Conservation (phyloP, 352 stramenopile genomes). For the Pythium coloratum region DNA sequence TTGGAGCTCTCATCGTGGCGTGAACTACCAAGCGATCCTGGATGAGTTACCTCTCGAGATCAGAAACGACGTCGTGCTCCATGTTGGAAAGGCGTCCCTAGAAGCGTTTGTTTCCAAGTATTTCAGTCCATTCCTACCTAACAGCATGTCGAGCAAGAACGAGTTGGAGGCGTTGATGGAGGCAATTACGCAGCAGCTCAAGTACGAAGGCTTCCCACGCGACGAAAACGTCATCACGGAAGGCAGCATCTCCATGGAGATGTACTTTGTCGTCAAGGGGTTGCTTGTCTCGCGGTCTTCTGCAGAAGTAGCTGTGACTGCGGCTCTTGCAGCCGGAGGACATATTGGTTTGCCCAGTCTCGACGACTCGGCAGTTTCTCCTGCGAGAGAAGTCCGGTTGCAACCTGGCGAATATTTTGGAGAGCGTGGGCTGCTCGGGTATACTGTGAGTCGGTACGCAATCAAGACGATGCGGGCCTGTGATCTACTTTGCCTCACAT, state of each 20-base stretch:
- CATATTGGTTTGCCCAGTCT: neutral
- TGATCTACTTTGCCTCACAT: slow-evolving; percentile 34
- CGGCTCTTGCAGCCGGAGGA: slow-evolving; percentile 9
- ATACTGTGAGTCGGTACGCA: slow-evolving; percentile 40
- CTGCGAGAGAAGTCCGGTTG: slow-evolving; percentile 19
- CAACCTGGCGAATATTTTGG: slow-evolving; percentile 60
- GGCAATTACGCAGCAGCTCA: slow-evolving; percentile 47
- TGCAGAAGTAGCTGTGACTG: slow-evolving; percentile 14
- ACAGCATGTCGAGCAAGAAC: slow-evolving; percentile 30
- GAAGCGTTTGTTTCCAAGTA: slow-evolving; percentile 36
- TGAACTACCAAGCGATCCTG: slow-evolving; percentile 59
- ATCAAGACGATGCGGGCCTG: slow-evolving; percentile 32
- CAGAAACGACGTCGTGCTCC: slow-evolving; percentile 47
- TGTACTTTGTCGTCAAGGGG: slow-evolving; percentile 75
- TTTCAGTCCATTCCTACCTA: slow-evolving; percentile 47
- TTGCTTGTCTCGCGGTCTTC: slow-evolving; percentile 34
- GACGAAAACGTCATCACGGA: slow-evolving; percentile 64
- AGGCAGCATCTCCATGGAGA: slow-evolving; percentile 59
- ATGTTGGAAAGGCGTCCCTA: slow-evolving; percentile 43
- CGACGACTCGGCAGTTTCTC: neutral
- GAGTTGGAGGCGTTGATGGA: slow-evolving; percentile 24
- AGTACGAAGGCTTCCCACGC: slow-evolving; percentile 64
- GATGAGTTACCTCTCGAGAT: slow-evolving; percentile 54
- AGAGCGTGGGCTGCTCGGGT: slow-evolving; percentile 56
- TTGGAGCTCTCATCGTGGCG: slow-evolving; percentile 57